Evolutionary conservation across 2,329 filamentous ascomycete genomes (phyloP), one percentile per base, ranked within the genome.

Genomic region (Achaetomium macrosporum): DNA sequence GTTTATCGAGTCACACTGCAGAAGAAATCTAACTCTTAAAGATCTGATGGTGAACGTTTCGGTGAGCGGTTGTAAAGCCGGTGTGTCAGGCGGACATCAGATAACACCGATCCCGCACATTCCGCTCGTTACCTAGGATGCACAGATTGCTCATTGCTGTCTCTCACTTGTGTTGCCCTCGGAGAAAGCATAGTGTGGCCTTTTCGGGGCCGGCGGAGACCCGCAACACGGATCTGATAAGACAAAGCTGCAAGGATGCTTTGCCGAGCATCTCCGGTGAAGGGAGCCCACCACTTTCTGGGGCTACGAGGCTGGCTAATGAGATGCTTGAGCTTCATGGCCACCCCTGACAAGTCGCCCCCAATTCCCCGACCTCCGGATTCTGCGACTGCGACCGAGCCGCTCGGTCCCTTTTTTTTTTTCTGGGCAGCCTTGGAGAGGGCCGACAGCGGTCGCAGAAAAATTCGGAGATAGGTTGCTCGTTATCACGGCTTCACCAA

Each of bases 401-500:
- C 29, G 19, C 4, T 25, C 16, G 43, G 43, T 29, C 52, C 52
- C 46, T 42, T 42, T 51, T 54, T 58, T 60, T 62, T 57, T 51
- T 52, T 44, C 48, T 52, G 29, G 53, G 37, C 51, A 42, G 47
- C 40, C 42, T 47, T 55, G 54, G 57, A 57, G 56, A 57, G 44
- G 51, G 60, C 61, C 61, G 61, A 63, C 58, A 63, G 56, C 61
- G 61, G 60, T 59, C 56, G 48, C 43, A 46, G 49, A 59, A 63
- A 63, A 63, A 59, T 59, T 57, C 50, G 43, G 55, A 52, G 49
- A 46, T 31, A 41, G 43, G 37, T 50, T 55, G 47, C 48, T 44
- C 53, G 53, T 47, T 49, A 42, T 39, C 45, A 35, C 51, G 50
- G 40, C 51, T 29, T 43, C 50, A 54, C 41, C 53, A 51, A 33